Conservation (phyloP, 202 grass and related monocot species). For the Cymbopogon flexuosus region DNA sequence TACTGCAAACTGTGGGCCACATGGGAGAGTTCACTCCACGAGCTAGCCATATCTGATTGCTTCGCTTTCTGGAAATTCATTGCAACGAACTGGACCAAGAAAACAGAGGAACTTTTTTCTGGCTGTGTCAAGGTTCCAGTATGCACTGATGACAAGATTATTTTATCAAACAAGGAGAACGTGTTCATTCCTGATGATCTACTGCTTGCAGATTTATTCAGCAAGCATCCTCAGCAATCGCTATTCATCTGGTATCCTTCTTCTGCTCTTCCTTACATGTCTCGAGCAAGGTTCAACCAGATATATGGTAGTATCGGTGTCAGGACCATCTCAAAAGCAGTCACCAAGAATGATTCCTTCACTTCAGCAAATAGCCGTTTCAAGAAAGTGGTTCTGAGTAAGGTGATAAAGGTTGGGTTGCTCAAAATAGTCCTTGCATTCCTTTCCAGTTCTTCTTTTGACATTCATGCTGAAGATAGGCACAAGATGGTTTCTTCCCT, state of each 20-base stretch:
- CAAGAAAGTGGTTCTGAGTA: background rate
- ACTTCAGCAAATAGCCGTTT: background rate
- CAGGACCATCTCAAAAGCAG: constrained; percentile 43
- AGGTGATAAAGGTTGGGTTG: constrained; percentile 37
- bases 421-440: constrained; percentile 40
- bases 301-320: constrained; percentile 52
- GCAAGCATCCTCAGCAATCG: constrained; percentile 18
- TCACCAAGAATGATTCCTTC: constrained; percentile 33
- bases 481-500: constrained; percentile 34
- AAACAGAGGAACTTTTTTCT: constrained; percentile 28
- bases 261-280: constrained; percentile 6
- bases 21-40: constrained; percentile 43
- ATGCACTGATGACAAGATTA: constrained; percentile 1
- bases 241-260: constrained; percentile 57
- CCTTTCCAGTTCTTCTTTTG: constrained; percentile 25
- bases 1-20: constrained; percentile 46
- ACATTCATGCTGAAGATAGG: constrained; percentile 32
- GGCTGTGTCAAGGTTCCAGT: constrained; percentile 46
- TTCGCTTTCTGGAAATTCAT: constrained; percentile 64
- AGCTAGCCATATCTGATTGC: constrained; percentile 25
- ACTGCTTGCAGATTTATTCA: constrained; percentile 56
- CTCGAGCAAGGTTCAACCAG: constrained; percentile 38
- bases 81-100: constrained; percentile 30
- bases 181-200: constrained; percentile 70
- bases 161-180: constrained; percentile 36